These are phyloP conservation scores for Jamesozyma hellenica DNA, from an alignment of 805 yeast species.

Conservation along the genomic window DNA sequence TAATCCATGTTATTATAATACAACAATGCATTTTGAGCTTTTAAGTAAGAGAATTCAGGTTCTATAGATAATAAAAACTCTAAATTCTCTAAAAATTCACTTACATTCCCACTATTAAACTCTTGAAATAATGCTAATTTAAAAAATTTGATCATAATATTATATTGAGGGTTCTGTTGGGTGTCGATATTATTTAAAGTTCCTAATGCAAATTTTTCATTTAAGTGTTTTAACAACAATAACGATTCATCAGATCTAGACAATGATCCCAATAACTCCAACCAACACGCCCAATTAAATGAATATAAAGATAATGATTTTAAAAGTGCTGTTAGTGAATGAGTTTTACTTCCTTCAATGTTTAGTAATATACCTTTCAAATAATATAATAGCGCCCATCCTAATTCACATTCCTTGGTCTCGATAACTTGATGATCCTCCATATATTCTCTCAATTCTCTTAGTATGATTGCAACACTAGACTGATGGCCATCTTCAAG, in stretches of 20 bases:
- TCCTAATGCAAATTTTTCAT: conserved; percentile 16
- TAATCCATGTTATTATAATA: conserved; percentile 82
- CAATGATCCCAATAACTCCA: conserved; percentile 58
- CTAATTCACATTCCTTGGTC: conserved; percentile 10
- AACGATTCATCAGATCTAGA: conserved; percentile 52
- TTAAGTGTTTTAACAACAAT: conserved; percentile 32
- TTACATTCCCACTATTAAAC: conserved; percentile 59
- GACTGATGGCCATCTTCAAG: conserved; percentile 19
- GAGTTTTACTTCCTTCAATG: conserved; percentile 42
- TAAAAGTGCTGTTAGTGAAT: conserved; percentile 53
- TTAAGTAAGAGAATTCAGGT: conserved; percentile 65
- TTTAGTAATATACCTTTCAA: conserved; percentile 60
- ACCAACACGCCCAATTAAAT: conserved; percentile 91
- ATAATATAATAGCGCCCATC: conserved; percentile 53
- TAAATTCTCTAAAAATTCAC: conserved; percentile 41
- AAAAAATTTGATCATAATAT: conserved; percentile 45
- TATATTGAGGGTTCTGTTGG: conserved; percentile 10
- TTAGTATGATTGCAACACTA: conserved; percentile 30
- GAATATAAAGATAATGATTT: conserved; percentile 62
- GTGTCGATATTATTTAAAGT: conserved; percentile 7
- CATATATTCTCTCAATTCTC: conserved; percentile 30
- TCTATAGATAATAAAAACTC: conserved; percentile 42
- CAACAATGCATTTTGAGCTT: conserved; percentile 73
- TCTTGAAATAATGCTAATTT: conserved; percentile 64
- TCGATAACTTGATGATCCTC: neutral